phyloP scores from a whole-genome alignment of 129 eudicot genomes.

The Lactuca saligna region DNA sequence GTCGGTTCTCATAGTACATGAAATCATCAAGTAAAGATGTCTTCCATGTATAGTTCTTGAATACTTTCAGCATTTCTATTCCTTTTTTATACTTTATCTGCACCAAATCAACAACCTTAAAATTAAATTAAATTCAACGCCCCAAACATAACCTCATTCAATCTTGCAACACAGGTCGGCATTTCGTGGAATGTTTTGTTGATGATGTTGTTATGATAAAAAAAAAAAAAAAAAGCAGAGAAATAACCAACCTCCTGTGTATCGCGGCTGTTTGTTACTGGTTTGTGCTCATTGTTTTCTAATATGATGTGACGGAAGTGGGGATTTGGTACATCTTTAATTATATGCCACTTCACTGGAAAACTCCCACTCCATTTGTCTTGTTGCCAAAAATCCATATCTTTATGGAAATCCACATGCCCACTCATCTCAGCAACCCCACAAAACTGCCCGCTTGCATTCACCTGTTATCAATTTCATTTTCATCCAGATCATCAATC shows the following conservation, averaged over 20 bases:
- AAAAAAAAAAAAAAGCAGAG: neutral
- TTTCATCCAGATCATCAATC: too few species aligned
- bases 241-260: slow-evolving; percentile 76
- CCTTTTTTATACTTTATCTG: slow-evolving; percentile 78
- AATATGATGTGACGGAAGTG: slow-evolving; percentile 74
- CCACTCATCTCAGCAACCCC: slow-evolving; percentile 98
- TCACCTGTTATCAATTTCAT: slow-evolving; percentile 47
- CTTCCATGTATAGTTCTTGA: slow-evolving; percentile 56
- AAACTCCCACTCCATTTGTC: slow-evolving; percentile 98
- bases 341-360: slow-evolving; percentile 92
- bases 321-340: slow-evolving; percentile 92
- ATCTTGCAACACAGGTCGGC: too few species aligned
- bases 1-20: slow-evolving; percentile 88
- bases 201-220: too few species aligned
- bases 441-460: slow-evolving; percentile 96
- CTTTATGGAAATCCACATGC: slow-evolving; percentile 71
- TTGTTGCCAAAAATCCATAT: slow-evolving; percentile 99
- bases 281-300: slow-evolving; percentile 92
- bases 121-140: too few species aligned
- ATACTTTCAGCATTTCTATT: slow-evolving; percentile 78
- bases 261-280: slow-evolving; percentile 94
- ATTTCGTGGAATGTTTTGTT: too few species aligned
- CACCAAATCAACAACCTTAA: slow-evolving; percentile 12
- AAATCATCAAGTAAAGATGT: slow-evolving; percentile 88
- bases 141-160: too few species aligned